Conservation (phyloP, 2,329 filamentous ascomycete species). For the Alternaria triticimaculans region DNA sequence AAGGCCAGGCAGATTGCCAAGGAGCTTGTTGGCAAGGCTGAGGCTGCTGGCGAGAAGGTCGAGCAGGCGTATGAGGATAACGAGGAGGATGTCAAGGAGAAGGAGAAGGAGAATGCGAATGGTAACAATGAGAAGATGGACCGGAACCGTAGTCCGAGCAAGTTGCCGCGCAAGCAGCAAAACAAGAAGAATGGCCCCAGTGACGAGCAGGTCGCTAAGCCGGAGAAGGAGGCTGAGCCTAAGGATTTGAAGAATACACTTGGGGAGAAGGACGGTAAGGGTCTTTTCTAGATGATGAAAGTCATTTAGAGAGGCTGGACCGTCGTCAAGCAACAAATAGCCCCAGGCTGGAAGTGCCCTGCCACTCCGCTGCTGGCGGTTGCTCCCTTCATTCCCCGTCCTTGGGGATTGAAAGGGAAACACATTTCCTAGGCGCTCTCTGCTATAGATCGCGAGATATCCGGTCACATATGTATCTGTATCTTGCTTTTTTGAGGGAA, state of each 20-base stretch:
- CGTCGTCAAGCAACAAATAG: no score
- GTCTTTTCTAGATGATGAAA: conserved; percentile 24
- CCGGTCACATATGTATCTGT: neutral
- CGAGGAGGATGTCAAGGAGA: conserved; percentile 18
- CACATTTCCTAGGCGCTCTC: neutral
- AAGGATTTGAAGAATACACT: conserved; percentile 35
- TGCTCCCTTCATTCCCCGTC: no score
- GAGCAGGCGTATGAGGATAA: conserved; percentile 12
- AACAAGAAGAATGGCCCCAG: conserved; percentile 24
- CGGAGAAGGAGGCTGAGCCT: conserved; percentile 31
- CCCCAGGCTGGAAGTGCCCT: no score
- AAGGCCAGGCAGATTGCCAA: conserved; percentile 37
- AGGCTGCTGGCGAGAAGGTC: conserved; percentile 21
- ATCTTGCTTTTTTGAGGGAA: neutral
- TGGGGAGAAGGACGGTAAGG: conserved; percentile 25
- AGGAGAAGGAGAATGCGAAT: conserved; percentile 21
- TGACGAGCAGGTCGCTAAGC: conserved; percentile 19
- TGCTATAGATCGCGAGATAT: neutral
- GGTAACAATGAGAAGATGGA: conserved; percentile 17
- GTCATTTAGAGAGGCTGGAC: no score
- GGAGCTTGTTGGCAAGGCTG: conserved; percentile 28
- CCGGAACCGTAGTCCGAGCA: neutral
- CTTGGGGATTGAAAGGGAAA: no score
- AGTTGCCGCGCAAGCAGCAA: conserved; percentile 15
- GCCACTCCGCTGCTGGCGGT: no score